Conservation (phyloP, 2,329 filamentous ascomycete species). For the Fusarium anthophilum region DNA sequence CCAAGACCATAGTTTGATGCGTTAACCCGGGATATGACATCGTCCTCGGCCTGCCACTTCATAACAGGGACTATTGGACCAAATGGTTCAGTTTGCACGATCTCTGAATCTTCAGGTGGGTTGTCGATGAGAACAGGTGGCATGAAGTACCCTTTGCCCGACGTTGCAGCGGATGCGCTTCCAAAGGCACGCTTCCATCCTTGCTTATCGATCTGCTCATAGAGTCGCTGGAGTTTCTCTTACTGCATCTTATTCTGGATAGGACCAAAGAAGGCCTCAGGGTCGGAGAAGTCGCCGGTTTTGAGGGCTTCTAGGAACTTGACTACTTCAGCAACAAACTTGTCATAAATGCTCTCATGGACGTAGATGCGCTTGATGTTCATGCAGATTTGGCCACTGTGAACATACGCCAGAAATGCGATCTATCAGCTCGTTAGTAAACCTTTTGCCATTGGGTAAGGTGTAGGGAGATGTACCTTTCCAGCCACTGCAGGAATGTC, state of each 20-base stretch:
- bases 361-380: constrained; percentile 7
- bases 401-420: neutral
- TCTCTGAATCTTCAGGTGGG: constrained; percentile 63
- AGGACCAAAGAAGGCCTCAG: constrained; percentile 59
- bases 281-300: constrained; percentile 54
- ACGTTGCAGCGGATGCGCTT: constrained; percentile 10
- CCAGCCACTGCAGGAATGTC: neutral
- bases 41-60: constrained; percentile 68
- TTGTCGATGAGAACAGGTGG: constrained; percentile 69
- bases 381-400: neutral
- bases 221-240: constrained; percentile 51
- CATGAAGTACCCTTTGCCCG: constrained; percentile 62
- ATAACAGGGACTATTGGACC: constrained; percentile 70
- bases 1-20: constrained; percentile 62
- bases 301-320: constrained; percentile 44
- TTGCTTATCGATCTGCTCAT: constrained; percentile 57
- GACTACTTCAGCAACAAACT: neutral
- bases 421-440: neutral
- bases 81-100: constrained; percentile 64
- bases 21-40: constrained; percentile 66
- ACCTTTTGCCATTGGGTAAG: fast-evolving
- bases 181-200: constrained; percentile 53
- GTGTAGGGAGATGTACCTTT: neutral
- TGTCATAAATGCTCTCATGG: neutral
- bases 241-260: constrained; percentile 70